Evolutionary conservation across 345 rosid species (phyloP).

Genomic region (Salix exigua): DNA sequence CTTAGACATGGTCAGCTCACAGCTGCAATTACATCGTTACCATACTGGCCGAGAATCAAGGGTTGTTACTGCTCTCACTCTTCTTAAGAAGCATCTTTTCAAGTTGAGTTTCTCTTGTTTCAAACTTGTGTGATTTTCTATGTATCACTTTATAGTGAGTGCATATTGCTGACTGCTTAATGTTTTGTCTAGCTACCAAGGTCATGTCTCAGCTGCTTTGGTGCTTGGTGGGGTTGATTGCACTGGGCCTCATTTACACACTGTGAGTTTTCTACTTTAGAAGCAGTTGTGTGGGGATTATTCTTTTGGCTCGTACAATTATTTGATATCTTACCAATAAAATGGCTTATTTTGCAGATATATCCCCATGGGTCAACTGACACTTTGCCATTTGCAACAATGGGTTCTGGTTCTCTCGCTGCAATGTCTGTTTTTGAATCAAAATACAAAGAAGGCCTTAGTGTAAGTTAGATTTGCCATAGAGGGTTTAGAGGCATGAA

Average conservation of each 20-base stretch:
- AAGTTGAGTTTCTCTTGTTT: constrained; percentile 35
- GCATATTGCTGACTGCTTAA: constrained; percentile 17
- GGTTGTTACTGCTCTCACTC: constrained; percentile 76
- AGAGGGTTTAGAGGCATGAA: constrained; percentile 2
- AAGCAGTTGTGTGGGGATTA: not conserved
- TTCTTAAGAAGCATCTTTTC: constrained; percentile 76
- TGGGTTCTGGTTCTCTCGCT: constrained; percentile 93
- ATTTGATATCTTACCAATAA: constrained; percentile 8
- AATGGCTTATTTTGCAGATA: constrained; percentile 44
- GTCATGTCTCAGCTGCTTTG: constrained; percentile 73
- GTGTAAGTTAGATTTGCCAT: constrained; percentile 41
- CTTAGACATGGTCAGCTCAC: constrained; percentile 83
- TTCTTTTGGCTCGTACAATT: not conserved
- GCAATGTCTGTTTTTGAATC: constrained; percentile 83
- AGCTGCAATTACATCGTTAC: constrained; percentile 69
- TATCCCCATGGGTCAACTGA: constrained; percentile 86
- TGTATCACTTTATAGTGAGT: not conserved
- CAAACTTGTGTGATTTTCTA: not conserved
- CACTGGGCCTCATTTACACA: constrained; percentile 79
- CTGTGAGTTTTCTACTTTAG: constrained; percentile 40
- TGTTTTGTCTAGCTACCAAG: constrained; percentile 57
- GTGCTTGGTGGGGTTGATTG: constrained; percentile 91
- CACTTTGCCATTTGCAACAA: constrained; percentile 81
- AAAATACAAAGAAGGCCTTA: constrained; percentile 73
- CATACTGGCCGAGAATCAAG: constrained; percentile 78